Conservation (phyloP, 148 eudicot genomes). For the Cornus controversa region DNA sequence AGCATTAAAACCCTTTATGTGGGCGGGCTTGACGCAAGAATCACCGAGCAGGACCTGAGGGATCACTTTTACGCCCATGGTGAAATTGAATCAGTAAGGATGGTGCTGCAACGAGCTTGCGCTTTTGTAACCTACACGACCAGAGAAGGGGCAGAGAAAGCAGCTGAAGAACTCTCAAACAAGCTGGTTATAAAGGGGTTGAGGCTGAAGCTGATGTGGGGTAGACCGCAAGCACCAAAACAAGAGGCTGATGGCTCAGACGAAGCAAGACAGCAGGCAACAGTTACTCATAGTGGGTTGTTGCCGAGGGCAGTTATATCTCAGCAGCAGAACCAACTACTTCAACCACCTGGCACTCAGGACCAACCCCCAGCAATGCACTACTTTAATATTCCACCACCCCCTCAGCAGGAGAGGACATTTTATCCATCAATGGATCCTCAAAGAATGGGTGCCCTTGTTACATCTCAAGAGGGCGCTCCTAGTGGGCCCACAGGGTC, state of each 20-base stretch:
- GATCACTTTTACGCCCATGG: constrained; percentile 91
- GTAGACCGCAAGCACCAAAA: constrained; percentile 81
- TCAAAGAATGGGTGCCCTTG: constrained; percentile 89
- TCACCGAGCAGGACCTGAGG: constrained; percentile 86
- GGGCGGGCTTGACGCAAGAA: constrained; percentile 83
- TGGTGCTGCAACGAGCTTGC: constrained; percentile 87
- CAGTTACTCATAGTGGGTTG: constrained; percentile 83
- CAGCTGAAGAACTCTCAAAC: constrained; percentile 94
- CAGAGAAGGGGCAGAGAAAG: constrained; percentile 94
- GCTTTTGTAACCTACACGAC: constrained; percentile 97
- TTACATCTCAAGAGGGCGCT: constrained; percentile 67
- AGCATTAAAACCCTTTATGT: constrained; percentile 88
- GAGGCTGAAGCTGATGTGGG: constrained; percentile 98
- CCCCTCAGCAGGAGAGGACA: constrained; percentile 66
- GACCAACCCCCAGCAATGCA: constrained; percentile 59
- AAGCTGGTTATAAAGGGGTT: constrained; percentile 82
- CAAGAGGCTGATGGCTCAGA: constrained; percentile 57
- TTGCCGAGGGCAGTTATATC: constrained; percentile 89
- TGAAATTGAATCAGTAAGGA: constrained; percentile 87
- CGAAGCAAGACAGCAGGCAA: constrained; percentile 56
- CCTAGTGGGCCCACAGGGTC: constrained; percentile 48
- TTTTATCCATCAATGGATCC: constrained; percentile 97
- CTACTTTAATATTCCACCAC: constrained; percentile 77
- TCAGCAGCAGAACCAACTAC: constrained; percentile 72
- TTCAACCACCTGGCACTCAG: constrained; percentile 68